Percentiles rank a stretch among this genome's conserved stretches.
Conservation (phyloP, 2,329 filamentous ascomycete species). For the Elsinoe australis region DNA sequence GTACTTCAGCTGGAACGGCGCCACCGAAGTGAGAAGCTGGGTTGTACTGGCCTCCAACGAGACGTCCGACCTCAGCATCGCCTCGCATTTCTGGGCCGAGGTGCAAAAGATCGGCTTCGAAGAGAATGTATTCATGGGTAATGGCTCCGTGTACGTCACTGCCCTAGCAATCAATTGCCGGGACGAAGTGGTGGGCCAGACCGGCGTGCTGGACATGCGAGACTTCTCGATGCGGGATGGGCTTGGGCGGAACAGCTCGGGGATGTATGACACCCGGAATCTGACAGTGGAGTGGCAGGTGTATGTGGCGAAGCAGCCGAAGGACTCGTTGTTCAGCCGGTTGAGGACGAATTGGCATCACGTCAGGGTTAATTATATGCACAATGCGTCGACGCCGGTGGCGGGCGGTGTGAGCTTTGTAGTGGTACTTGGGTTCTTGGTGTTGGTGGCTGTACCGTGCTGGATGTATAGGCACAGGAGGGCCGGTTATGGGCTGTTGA, state of each 20-base stretch:
- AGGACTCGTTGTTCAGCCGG: neutral
- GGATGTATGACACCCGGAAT: constrained; percentile 17
- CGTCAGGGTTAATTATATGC: neutral
- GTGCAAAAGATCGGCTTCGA: constrained; percentile 14
- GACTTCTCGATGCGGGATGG: neutral
- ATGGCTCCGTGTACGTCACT: constrained; percentile 3
- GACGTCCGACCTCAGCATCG: neutral
- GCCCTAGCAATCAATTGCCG: neutral
- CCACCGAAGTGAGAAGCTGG: constrained; percentile 34
- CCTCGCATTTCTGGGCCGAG: neutral
- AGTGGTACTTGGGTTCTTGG: neutral
- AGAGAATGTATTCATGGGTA: neutral
- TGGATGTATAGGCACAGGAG: neutral
- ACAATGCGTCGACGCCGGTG: neutral
- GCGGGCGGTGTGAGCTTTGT: neutral
- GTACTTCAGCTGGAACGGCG: constrained; percentile 49
- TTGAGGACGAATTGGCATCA: neutral
- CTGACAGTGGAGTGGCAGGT: neutral
- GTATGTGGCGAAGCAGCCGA: neutral
- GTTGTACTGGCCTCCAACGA: constrained; percentile 14
- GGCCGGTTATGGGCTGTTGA: neutral
- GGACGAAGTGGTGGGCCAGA: constrained; percentile 1
- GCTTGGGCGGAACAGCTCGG: neutral
- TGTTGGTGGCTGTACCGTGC: neutral
- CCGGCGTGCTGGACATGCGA: neutral